Evolutionary conservation across 768 basidiomycete genomes (phyloP).

Genomic region (Candolleomyces aberdarensis): DNA sequence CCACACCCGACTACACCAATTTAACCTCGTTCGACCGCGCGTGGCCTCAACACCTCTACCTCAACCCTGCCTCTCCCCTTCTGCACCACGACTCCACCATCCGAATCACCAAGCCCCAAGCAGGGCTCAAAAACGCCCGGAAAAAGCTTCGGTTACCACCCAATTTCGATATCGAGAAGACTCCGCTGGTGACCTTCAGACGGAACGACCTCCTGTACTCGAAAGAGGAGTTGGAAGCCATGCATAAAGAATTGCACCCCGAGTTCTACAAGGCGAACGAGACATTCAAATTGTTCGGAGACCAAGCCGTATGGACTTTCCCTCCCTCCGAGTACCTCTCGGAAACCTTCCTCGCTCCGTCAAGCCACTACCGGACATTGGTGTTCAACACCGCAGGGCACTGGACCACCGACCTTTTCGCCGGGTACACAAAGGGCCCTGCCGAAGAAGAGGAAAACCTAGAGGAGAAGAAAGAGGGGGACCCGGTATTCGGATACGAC

Average conservation of each 20-base stretch:
- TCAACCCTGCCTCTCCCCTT: slow-evolving; percentile 53
- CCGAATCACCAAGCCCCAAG: slow-evolving; percentile 19
- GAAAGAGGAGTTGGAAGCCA: slow-evolving; percentile 40
- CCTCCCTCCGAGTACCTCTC: slow-evolving; percentile 51
- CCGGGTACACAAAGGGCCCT: slow-evolving; percentile 32
- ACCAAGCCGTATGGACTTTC: slow-evolving; percentile 53
- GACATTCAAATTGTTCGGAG: slow-evolving; percentile 48
- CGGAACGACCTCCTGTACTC: slow-evolving; percentile 59
- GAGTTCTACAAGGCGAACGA: slow-evolving; percentile 17
- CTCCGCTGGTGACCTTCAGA: slow-evolving; percentile 58
- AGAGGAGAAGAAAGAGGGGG: slow-evolving; percentile 28
- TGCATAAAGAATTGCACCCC: slow-evolving; percentile 40
- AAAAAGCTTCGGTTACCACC: slow-evolving; percentile 35
- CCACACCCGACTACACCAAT: slow-evolving; percentile 58
- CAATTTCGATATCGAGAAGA: slow-evolving; percentile 41
- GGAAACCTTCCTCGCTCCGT: slow-evolving; percentile 39
- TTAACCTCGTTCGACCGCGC: slow-evolving; percentile 51
- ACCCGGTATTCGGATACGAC: slow-evolving; percentile 45
- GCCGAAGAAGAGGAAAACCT: slow-evolving; percentile 12
- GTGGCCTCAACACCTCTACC: slow-evolving; percentile 66
- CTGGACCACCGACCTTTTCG: slow-evolving; percentile 61
- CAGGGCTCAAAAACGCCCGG: neutral
- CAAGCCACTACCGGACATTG: slow-evolving; percentile 56
- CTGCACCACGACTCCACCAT: slow-evolving; percentile 29
- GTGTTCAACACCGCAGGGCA: slow-evolving; percentile 53